These are phyloP conservation scores for Cercophora sp. DNA, from an alignment of 495 filamentous ascomycete genomes.

Conservation along the genomic window DNA sequence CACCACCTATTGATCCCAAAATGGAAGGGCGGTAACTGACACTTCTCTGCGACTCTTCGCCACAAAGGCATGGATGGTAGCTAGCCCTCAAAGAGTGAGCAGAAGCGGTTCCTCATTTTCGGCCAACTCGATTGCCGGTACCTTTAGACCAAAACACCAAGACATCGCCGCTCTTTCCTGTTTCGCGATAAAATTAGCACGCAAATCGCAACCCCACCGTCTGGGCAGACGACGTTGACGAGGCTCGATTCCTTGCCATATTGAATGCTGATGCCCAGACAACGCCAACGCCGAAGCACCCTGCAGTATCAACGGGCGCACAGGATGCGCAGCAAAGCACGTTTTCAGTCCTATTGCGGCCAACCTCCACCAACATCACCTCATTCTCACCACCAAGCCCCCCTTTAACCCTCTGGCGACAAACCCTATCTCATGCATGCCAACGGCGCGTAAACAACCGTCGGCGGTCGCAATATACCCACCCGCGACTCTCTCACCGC, in stretches of 20 bases:
- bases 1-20: neutral
- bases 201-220: too few relatives aligned
- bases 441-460: conserved; percentile 4
- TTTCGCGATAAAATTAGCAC: too few relatives aligned
- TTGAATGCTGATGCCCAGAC: too few relatives aligned
- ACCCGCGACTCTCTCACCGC: neutral
- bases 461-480: neutral
- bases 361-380: neutral
- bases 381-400: neutral
- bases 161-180: too few relatives aligned
- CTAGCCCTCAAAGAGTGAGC: neutral
- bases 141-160: too few relatives aligned
- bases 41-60: neutral
- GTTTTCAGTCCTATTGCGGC: neutral
- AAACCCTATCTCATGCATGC: conserved; percentile 4
- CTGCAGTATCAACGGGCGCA: too few relatives aligned
- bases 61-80: neutral
- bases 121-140: too few relatives aligned
- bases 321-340: too few relatives aligned
- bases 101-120: neutral
- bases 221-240: too few relatives aligned
- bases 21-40: conserved; percentile 3
- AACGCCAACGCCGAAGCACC: too few relatives aligned
- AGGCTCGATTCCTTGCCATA: too few relatives aligned
- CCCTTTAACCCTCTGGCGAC: neutral